These are phyloP conservation scores for Aspergillus olivimuriae DNA, from an alignment of 495 filamentous ascomycete genomes.

Conservation along the genomic window DNA sequence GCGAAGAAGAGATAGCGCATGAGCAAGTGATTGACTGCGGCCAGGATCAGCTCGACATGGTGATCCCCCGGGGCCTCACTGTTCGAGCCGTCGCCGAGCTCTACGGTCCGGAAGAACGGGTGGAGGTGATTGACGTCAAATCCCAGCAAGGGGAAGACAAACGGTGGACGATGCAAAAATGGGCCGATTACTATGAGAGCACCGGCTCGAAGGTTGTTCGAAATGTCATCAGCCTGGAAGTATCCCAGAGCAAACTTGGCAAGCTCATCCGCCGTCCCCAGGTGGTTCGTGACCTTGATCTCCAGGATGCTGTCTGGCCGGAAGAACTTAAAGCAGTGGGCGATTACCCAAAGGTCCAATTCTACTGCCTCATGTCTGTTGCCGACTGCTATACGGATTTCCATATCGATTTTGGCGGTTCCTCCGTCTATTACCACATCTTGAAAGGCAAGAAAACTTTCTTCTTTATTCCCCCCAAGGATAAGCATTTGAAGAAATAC, in stretches of 20 bases:
- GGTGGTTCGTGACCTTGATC: slow-evolving; percentile 64
- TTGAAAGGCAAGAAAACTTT: slow-evolving; percentile 72
- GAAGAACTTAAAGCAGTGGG: slow-evolving; percentile 50
- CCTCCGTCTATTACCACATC: slow-evolving; percentile 74
- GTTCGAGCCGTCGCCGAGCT: slow-evolving; percentile 61
- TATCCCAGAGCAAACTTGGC: slow-evolving; percentile 62
- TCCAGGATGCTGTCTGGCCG: slow-evolving; percentile 69
- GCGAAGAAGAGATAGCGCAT: slow-evolving; percentile 31
- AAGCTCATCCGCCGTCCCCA: slow-evolving; percentile 61
- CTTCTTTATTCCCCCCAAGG: slow-evolving; percentile 70
- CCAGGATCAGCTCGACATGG: slow-evolving; percentile 67
- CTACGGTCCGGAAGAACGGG: slow-evolving; percentile 56
- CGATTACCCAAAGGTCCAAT: slow-evolving; percentile 59
- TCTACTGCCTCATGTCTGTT: slow-evolving; percentile 74
- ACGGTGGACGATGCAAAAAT: slow-evolving; percentile 64
- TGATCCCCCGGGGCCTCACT: slow-evolving; percentile 62
- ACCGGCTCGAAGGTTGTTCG: slow-evolving; percentile 55
- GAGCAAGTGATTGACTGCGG: slow-evolving; percentile 50
- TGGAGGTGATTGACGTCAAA: slow-evolving; percentile 74
- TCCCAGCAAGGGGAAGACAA: slow-evolving; percentile 64
- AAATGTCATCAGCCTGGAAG: slow-evolving; percentile 73
- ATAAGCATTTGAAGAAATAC: slow-evolving; percentile 69
- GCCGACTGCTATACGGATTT: slow-evolving; percentile 76
- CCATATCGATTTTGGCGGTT: slow-evolving; percentile 75
- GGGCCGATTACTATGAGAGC: slow-evolving; percentile 73